Percentiles rank a stretch among this genome's conserved stretches.
phyloP scores from a whole-genome alignment of 108 stramenopile genomes.

The Fragilariopsis cylindrus region DNA sequence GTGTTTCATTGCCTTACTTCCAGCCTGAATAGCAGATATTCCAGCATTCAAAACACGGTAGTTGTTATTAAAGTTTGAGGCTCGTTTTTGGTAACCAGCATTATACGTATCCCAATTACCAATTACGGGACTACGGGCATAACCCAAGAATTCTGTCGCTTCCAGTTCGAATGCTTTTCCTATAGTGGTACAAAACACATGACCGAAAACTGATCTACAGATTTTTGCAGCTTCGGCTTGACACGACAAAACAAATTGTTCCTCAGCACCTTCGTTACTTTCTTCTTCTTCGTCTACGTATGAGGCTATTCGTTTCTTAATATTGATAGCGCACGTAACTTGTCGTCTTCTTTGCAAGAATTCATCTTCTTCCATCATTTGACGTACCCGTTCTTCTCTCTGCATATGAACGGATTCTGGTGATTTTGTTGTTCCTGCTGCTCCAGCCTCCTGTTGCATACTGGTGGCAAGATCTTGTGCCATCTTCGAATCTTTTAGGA shows the following conservation, averaged over 20 bases:
- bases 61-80: constrained; percentile 49
- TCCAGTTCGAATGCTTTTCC: constrained; percentile 77
- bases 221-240: constrained; percentile 78
- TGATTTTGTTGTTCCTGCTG: neutral
- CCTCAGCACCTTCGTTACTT: constrained; percentile 28
- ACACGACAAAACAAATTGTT: constrained; percentile 47
- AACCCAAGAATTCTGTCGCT: constrained; percentile 84
- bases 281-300: constrained; percentile 51
- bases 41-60: constrained; percentile 70
- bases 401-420: constrained; percentile 8
- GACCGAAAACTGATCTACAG: constrained; percentile 70
- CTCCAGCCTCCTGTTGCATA: constrained; percentile 27
- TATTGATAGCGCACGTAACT: constrained; percentile 68
- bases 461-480: constrained; percentile 33
- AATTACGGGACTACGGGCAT: constrained; percentile 49
- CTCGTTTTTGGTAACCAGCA: constrained; percentile 57
- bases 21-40: constrained; percentile 66
- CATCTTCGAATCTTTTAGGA: constrained; percentile 71
- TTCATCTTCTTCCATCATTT: constrained; percentile 59
- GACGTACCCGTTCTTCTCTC: constrained; percentile 42
- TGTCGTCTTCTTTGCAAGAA: constrained; percentile 77
- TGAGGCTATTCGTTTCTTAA: constrained; percentile 59
- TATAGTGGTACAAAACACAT: constrained; percentile 74
- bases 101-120: constrained; percentile 69
- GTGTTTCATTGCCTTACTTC: constrained; percentile 74